A percentile compares a stretch with the other conserved stretches of the same genome.
Conservation (phyloP, 1,284 basidiomycete species). For the Inonotus hispidus region DNA sequence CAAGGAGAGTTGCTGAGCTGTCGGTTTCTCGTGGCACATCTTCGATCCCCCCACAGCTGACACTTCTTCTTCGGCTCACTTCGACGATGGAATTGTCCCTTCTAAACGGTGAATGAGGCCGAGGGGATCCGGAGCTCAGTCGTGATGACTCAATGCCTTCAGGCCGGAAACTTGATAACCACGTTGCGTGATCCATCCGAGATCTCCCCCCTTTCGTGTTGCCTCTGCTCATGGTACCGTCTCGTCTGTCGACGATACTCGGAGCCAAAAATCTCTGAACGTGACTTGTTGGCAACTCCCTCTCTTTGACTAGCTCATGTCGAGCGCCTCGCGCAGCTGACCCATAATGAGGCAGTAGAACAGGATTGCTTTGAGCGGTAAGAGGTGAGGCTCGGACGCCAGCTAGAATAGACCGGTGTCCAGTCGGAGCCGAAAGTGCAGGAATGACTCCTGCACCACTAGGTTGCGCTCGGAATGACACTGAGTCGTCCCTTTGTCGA, state of each 20-base stretch:
- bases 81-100: conserved; percentile 18
- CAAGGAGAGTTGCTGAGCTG: conserved; percentile 58
- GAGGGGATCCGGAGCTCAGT: conserved; percentile 31
- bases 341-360: conserved; percentile 31
- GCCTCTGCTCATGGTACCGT: conserved; percentile 55
- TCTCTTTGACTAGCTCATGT: conserved; percentile 11
- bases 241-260: conserved; percentile 26
- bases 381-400: conserved; percentile 57
- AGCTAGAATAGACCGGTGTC: conserved; percentile 58
- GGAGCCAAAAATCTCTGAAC: conserved; percentile 16
- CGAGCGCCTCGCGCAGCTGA: conserved; percentile 31
- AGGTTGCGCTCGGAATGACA: conserved; percentile 47
- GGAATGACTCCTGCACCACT: conserved; percentile 30
- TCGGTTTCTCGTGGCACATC: conserved; percentile 39
- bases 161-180: conserved; percentile 61
- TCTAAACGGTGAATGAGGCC: conserved; percentile 27
- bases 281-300: conserved; percentile 16
- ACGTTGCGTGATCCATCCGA: conserved; percentile 58
- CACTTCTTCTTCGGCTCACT: conserved; percentile 31
- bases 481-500: conserved; percentile 24
- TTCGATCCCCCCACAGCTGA: conserved; percentile 36
- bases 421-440: conserved; percentile 61
- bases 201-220: conserved; percentile 42
- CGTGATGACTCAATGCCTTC: conserved; percentile 40
- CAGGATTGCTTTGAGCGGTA: conserved; percentile 29